Percentiles rank a stretch among this genome's conserved stretches.
These are phyloP conservation scores for Hanseniaspora occidentalis DNA, from an alignment of 805 yeast species.

Conservation along the genomic window DNA sequence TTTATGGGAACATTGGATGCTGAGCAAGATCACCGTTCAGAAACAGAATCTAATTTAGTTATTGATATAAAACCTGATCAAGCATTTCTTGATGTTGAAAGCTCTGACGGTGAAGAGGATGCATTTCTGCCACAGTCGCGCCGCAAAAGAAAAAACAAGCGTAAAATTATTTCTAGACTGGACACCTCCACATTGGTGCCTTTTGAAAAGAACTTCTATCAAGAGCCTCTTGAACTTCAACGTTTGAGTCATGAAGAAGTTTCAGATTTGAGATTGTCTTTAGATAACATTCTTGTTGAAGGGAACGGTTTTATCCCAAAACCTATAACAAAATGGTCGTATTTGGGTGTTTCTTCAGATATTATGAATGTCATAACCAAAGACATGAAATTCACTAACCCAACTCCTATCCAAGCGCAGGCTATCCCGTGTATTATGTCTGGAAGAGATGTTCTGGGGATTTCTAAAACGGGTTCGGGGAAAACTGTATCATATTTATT, in stretches of 20 bases:
- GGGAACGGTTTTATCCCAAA: constrained; percentile 42
- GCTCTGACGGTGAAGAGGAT: background rate
- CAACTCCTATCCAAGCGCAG: constrained; percentile 85
- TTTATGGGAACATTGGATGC: too few species aligned
- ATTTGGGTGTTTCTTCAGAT: constrained; percentile 59
- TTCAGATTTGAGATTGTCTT: constrained; percentile 33
- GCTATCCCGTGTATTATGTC: constrained; percentile 84
- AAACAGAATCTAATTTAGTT: too few species aligned
- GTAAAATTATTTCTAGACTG: constrained; percentile 33
- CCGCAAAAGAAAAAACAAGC: constrained; percentile 38
- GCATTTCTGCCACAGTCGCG: too few species aligned
- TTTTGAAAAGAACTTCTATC: constrained; percentile 51
- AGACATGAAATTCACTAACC: constrained; percentile 39
- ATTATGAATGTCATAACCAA: constrained; percentile 40
- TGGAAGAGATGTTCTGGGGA: constrained; percentile 83
- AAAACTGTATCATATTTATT: constrained; percentile 81
- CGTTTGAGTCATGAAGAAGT: constrained; percentile 43
- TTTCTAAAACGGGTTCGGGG: constrained; percentile 95
- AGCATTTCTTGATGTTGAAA: too few species aligned
- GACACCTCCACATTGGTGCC: constrained; percentile 32
- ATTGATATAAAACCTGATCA: too few species aligned
- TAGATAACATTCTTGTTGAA: constrained; percentile 56
- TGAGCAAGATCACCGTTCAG: too few species aligned
- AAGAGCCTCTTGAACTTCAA: constrained; percentile 42
- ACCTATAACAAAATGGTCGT: constrained; percentile 71